Evolutionary conservation across 164 flowering plant genomes (phyloP), one percentile per base, ranked within the genome.

Genomic region (Houttuynia cordata): DNA sequence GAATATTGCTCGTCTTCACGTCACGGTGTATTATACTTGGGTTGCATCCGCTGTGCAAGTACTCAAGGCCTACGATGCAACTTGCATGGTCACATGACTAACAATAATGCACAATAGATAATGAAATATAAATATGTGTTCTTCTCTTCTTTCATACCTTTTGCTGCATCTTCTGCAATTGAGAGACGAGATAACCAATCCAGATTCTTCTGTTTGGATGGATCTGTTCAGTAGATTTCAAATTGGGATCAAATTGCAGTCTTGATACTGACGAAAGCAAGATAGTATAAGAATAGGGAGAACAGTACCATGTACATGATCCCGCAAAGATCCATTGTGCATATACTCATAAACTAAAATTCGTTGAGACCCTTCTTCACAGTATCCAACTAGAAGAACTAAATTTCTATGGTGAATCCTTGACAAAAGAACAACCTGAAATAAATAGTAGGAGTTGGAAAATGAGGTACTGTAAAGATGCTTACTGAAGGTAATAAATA

Each of bases 11-110:
- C 58, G 98, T 84, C 71, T 93, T 93, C 30, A 93, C 92, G 67
- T 93, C 98, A 47, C 97, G 79, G 72, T 93, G 98, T 62, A 93
- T 89, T 64, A 93, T 93, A 59, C 91, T 81, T 10, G 98, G 98
- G 68, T 79, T 93, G 86, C 98, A 93, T 41, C 97, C 98, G 59
- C 85, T 80, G 72, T 93, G 98, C 72, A 93, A 79, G 69, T 93
- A 93, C 64, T 93, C 96, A 49, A 93, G 88, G 56, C 98, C 98
- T 93, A 69, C 56, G 72, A 20, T 24, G 7, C 49, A 54, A 23
- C 18, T 18, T 54, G 15, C 37, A 54, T 54, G 9, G 57, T 13
- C 49, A 45, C 49, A 45, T 45, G 17, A 17, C 49, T 45, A 14
- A 17, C 57, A 8, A 10, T 9, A 24, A 54, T 23, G 17, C 14